These are phyloP conservation scores for Rhododendron molle DNA, from an alignment of 148 eudicot species.

Conservation along the genomic window DNA sequence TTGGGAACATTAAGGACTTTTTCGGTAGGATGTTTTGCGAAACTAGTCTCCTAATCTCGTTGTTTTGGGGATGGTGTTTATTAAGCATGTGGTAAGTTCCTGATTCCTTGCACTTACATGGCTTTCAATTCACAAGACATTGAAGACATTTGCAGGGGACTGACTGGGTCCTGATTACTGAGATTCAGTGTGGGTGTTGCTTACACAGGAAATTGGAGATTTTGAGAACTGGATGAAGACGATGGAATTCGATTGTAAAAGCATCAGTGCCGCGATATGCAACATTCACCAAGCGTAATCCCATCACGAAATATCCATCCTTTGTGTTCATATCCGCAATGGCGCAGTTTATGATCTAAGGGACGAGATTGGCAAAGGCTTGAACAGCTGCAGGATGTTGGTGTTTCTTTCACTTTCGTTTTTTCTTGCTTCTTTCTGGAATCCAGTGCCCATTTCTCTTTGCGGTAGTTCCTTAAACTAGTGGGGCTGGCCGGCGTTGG, in stretches of 20 bases:
- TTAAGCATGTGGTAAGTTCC: not conserved
- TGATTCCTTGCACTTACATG: not conserved
- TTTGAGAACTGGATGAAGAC: conserved; percentile 16
- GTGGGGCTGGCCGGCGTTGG: not conserved
- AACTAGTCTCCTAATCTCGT: not conserved
- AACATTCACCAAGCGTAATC: conserved; percentile 7
- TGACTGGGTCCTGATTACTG: not conserved
- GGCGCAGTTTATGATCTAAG: no score
- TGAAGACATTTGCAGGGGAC: not conserved
- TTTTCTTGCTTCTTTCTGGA: not conserved
- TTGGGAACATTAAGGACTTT: not conserved
- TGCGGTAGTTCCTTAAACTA: not conserved
- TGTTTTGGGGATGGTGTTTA: not conserved
- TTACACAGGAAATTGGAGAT: conserved; percentile 9
- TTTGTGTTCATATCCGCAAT: not conserved
- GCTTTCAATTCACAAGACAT: not conserved
- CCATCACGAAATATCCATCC: not conserved
- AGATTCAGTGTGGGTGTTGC: not conserved
- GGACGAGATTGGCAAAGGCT: not conserved
- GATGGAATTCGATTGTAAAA: conserved; percentile 12
- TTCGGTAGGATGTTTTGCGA: not conserved
- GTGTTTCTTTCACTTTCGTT: not conserved
- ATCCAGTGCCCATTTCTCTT: not conserved
- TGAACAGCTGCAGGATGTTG: not conserved
- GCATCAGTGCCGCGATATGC: conserved; percentile 8